Evolutionary conservation across 306 rosid genomes (phyloP), one percentile per base, ranked within the genome.

Genomic region (Acacia crassicarpa): DNA sequence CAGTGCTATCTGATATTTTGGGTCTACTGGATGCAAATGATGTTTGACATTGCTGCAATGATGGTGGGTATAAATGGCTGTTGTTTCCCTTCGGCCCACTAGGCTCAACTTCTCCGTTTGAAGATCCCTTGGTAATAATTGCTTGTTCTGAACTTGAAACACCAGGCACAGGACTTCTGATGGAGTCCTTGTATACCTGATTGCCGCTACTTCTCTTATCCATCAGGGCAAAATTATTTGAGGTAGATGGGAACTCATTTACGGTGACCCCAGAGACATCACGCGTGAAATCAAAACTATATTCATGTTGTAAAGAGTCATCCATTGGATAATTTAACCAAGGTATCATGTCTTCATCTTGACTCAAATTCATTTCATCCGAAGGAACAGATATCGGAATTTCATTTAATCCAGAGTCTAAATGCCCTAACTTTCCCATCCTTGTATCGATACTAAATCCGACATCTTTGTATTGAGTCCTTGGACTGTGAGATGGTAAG

Each of bases 271-370:
- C 89, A 16, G 94, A 85, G 67, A 90, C 75, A 72, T 94, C 93
- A 71, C 90, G 93, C 78, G 92, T 80, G 78, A 92, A 91, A 80
- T 91, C 91, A 83, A 94, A 89, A 83, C 87, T 78, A 80, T 90
- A 91, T 11, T 90, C 97, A 67, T 84, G 86, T 35, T 85, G 97
- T 51, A 93, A 80, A 76, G 93, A 81, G 72, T 83, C 90, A 84
- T 89, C 95, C 77, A 93, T 84, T 51, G 94, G 53, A 87, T 93
- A 95, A 88, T 86, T 95, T 84, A 93, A 75, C 98, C 99, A 95
- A 78, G 91, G 97, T 61, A 92, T 84, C 83, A 89, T 75, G 69
- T 91, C 98, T 54, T 91, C 94, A 54, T 92, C 96, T 27, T 86
- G 91, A 82, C 78, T 81, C 83, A 92, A 83, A 81, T 88, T 92